Evolutionary conservation across 768 basidiomycete species (phyloP).

Genomic region (Neoboletus subvelutipes): DNA sequence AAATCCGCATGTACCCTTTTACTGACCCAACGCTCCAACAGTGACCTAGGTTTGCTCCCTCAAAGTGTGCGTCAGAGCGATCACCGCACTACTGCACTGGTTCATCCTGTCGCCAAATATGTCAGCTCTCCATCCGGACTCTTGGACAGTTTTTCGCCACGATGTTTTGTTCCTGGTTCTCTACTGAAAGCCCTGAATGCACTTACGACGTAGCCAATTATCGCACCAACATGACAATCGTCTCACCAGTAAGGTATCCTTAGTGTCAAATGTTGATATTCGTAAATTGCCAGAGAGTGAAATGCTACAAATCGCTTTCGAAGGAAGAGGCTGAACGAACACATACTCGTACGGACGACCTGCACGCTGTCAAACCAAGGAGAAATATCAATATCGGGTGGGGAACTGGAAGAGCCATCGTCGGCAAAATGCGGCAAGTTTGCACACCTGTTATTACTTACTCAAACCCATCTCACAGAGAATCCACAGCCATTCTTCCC

Average conservation of each 20-base stretch:
- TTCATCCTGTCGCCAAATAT: not conserved
- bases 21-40: not conserved
- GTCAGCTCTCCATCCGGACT: not conserved
- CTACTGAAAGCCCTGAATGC: not conserved
- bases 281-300: conserved; percentile 2
- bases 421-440: not conserved
- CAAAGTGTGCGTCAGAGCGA: not conserved
- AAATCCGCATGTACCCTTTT: not conserved
- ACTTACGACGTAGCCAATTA: not conserved
- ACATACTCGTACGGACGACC: not conserved
- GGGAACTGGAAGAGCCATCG: not conserved
- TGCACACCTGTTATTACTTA: not conserved
- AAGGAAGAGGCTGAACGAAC: not conserved
- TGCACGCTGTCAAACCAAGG: not conserved
- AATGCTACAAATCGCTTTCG: not conserved
- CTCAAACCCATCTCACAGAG: not conserved
- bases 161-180: not conserved
- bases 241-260: not conserved
- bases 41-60: not conserved
- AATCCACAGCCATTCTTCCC: conserved; percentile 26
- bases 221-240: not conserved
- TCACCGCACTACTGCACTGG: not conserved
- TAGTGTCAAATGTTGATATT: not conserved
- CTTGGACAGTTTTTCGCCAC: not conserved
- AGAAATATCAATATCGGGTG: not conserved